Conservation (phyloP, 2,329 filamentous ascomycete species). For the Rutstroemia sp. region DNA sequence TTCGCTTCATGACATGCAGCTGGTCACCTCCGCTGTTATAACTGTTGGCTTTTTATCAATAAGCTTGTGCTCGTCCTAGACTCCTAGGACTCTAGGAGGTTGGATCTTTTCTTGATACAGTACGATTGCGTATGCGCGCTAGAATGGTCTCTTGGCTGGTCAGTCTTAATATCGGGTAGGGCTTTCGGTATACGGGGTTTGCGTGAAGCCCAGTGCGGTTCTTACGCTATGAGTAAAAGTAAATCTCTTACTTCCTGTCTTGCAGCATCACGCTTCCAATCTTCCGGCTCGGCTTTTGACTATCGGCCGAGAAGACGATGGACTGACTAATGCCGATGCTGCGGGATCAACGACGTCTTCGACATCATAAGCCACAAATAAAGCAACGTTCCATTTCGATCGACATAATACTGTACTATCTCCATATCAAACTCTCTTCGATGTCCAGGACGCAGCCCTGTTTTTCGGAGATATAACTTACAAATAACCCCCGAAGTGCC, state of each 20-base stretch:
- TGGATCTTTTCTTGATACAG: background rate
- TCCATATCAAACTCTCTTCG: background rate
- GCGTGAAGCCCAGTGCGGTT: background rate
- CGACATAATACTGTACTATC: background rate
- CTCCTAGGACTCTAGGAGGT: background rate
- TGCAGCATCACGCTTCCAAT: too few species aligned
- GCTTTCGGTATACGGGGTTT: slow-evolving; percentile 7
- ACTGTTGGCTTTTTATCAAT: background rate
- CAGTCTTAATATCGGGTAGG: slow-evolving; percentile 8
- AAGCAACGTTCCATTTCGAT: background rate
- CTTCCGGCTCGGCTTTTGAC: too few species aligned
- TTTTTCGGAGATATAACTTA: slow-evolving; percentile 1
- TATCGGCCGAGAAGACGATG: too few species aligned
- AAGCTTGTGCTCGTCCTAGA: background rate
- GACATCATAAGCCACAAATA: background rate
- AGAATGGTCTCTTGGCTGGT: background rate
- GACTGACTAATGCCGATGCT: too few species aligned
- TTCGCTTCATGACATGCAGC: background rate
- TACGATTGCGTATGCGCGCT: background rate
- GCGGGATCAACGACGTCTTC: too few species aligned
- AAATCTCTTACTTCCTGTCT: too few species aligned
- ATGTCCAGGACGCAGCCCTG: background rate
- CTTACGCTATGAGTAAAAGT: too few species aligned
- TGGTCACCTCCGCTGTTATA: too few species aligned
- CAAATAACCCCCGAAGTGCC: slow-evolving; percentile 1